Evolutionary conservation across 345 rosid species (phyloP), one percentile per base, ranked within the genome.

Genomic region (Combretum micranthum): DNA sequence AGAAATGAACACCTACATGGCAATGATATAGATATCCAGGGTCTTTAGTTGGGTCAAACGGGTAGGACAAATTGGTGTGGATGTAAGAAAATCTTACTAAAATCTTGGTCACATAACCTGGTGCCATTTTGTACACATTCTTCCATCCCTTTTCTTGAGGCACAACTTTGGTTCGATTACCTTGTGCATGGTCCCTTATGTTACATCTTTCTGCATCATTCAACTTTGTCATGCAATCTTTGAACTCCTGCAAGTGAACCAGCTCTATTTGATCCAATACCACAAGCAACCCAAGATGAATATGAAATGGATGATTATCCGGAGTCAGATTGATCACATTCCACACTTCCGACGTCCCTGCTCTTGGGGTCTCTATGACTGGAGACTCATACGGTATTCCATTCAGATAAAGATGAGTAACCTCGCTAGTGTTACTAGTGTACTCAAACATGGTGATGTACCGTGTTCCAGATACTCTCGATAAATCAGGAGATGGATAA

Each of bases 11-110:
- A 60, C 95, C 83, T 72, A 90, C 95, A 44, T 90, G 97, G 72
- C 97, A 87, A 64, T 90, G 97, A 52, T 90, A 87, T 15, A 90
- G 87, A 54, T 87, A 90, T 20, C 95, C 97, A 10, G 95, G 97
- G 32, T 86, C 67, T 0, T 68, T 64, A 0, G 90, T 85, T 20
- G 88, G 77, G 46, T 90, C 85, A 12, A 90, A 90, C 0, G 74
- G 48, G 52, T 85, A 90, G 3, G 93, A 68, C 16, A 61, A 56
- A 45, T 87, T 79, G 12, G 77, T 61, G 51, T 90, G 93, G 42
- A 90, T 72, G 64, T 69, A 77, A 37, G 77, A 59, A 71, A 90
- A 85, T 39, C 77, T 72, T 53, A 90, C 85, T 1, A 83, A 20
- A 44, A 87, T 76, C 57, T 63, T 73, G 1, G 97, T 87, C 46